Percentiles rank a stretch among this genome's conserved stretches.
Conservation (phyloP, 805 yeast genomes). For the Ogataea thermomethanolica region DNA sequence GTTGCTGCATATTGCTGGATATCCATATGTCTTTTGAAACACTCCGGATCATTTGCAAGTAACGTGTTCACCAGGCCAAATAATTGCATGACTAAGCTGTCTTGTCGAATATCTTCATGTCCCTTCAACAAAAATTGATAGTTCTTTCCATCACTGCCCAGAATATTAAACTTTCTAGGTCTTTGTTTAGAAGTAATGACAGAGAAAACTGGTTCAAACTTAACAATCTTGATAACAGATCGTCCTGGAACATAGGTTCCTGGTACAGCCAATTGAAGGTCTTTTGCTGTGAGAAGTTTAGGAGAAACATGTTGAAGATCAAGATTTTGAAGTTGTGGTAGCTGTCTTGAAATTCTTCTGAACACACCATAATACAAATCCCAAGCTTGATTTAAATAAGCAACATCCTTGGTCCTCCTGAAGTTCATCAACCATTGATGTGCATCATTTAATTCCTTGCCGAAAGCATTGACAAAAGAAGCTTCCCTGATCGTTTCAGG, state of each 20-base stretch:
- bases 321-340: slow-evolving; percentile 80
- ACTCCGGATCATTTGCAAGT: slow-evolving; percentile 85
- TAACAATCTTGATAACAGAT: slow-evolving; percentile 65
- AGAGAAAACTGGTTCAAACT: slow-evolving; percentile 77
- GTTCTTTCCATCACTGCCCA: slow-evolving; percentile 89
- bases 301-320: slow-evolving; percentile 96
- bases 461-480: slow-evolving; percentile 89
- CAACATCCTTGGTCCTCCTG: slow-evolving; percentile 78
- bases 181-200: slow-evolving; percentile 95
- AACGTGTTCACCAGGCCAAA: slow-evolving; percentile 93
- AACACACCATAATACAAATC: slow-evolving; percentile 92
- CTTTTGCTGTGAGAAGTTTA: slow-evolving; percentile 68
- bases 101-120: slow-evolving; percentile 97
- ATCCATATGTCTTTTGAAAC: slow-evolving; percentile 92
- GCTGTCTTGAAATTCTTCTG: slow-evolving; percentile 82
- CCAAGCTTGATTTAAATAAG: slow-evolving; percentile 96
- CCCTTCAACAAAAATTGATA: slow-evolving; percentile 85
- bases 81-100: slow-evolving; percentile 94
- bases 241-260: slow-evolving; percentile 89
- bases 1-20: slow-evolving; percentile 91
- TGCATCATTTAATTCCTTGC: slow-evolving; percentile 89
- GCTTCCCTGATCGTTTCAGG: slow-evolving; percentile 92
- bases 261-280: slow-evolving; percentile 86
- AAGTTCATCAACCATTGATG: slow-evolving; percentile 88
- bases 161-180: slow-evolving; percentile 77